Evolutionary conservation across 1,284 basidiomycete species (phyloP).

Genomic region (Takashimella koratensis): DNA sequence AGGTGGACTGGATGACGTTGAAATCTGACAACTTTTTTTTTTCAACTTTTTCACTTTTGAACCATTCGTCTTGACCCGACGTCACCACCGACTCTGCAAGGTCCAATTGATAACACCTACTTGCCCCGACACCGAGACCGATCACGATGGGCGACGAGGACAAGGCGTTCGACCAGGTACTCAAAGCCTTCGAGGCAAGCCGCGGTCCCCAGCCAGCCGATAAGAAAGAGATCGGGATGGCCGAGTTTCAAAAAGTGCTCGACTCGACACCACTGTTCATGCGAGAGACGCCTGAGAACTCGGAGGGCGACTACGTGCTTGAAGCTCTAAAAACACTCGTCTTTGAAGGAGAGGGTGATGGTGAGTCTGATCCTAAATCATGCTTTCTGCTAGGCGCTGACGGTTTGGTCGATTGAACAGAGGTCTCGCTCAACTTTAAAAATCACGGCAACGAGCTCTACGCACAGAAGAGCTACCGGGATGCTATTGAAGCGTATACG

Average conservation of each 20-base stretch:
- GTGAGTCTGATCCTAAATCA: slow-evolving; percentile 54
- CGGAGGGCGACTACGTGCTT: slow-evolving; percentile 61
- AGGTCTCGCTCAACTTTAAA: slow-evolving; percentile 88
- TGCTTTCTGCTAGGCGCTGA: background rate
- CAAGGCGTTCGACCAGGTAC: slow-evolving; percentile 16
- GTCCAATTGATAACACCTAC: too few relatives aligned
- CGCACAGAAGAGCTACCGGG: slow-evolving; percentile 75
- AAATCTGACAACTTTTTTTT: background rate
- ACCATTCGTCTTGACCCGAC: background rate
- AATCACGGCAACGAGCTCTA: slow-evolving; percentile 94
- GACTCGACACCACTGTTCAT: slow-evolving; percentile 76
- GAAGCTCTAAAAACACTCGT: slow-evolving; percentile 81
- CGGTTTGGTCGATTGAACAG: too few relatives aligned
- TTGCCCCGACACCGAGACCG: too few relatives aligned
- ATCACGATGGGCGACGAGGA: slow-evolving; percentile 11
- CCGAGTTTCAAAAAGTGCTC: slow-evolving; percentile 36
- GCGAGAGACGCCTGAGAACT: slow-evolving; percentile 72
- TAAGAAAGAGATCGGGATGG: slow-evolving; percentile 32
- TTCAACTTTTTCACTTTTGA: background rate
- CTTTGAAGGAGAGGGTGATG: slow-evolving; percentile 88
- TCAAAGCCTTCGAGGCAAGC: slow-evolving; percentile 18
- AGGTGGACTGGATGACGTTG: background rate
- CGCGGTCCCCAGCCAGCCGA: slow-evolving; percentile 10
- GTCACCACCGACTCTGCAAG: too few relatives aligned
- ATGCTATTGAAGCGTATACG: slow-evolving; percentile 85